phyloP scores from a whole-genome alignment of 306 rosid genomes.

The Quercus cerris region DNA sequence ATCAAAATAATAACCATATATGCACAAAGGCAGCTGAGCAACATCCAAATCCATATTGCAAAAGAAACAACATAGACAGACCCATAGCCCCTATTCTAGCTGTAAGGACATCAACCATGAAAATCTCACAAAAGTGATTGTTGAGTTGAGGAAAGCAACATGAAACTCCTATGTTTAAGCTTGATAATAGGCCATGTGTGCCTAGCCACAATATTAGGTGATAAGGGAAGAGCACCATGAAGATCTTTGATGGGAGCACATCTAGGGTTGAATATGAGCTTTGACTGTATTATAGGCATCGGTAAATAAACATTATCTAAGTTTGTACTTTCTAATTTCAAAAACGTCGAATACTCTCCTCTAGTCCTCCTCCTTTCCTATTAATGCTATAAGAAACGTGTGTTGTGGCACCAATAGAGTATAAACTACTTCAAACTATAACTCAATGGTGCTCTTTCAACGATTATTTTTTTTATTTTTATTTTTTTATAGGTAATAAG shows the following conservation, averaged over 20 bases:
- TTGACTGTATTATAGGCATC: not conserved
- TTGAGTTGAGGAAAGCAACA: not conserved
- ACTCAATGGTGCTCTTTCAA: not conserved
- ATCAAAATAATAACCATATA: not conserved
- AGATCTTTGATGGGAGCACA: not conserved
- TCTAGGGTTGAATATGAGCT: not conserved
- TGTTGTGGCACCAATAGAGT: not conserved
- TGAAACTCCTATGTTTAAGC: not conserved
- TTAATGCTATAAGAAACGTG: not conserved
- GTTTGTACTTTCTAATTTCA: not conserved
- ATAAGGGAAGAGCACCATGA: not conserved
- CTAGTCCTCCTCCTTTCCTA: not conserved
- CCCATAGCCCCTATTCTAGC: not conserved
- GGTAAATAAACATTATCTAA: not conserved
- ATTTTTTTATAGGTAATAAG: too few species aligned
- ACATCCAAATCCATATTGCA: not conserved
- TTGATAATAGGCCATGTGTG: not conserved
- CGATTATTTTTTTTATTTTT: not conserved
- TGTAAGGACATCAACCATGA: not conserved
- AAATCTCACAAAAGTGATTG: not conserved
- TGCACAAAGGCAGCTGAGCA: not conserved
- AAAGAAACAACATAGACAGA: not conserved
- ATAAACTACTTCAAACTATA: not conserved
- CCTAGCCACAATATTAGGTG: not conserved
- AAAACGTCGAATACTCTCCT: not conserved